Evolutionary conservation across 2,329 filamentous ascomycete species (phyloP), one percentile per base, ranked within the genome.

Genomic region (Xylariaceae sp.): DNA sequence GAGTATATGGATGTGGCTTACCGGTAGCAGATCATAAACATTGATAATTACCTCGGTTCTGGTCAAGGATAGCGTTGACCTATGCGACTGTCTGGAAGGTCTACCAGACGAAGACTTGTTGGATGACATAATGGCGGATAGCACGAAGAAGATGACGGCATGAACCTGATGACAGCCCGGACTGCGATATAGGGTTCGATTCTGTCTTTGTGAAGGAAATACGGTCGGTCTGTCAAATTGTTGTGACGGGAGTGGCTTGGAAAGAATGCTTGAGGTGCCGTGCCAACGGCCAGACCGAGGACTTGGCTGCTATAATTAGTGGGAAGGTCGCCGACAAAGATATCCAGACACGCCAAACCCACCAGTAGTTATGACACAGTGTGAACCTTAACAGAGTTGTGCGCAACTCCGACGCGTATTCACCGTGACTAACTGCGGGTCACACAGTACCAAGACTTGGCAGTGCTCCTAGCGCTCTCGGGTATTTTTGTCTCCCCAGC

Each of bases 11-110:
- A 27, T 26, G 19, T 19, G n/a, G 55, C 76, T 61, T 77, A 88
- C 85, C 40, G 87, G 85, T 12, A 91, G 75, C 6, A 91, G 75
- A 69, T 91, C 88, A 66, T 91, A 91, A 65, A 90, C 84, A 66
- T 91, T 84, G 66, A 91, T 90, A 47, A 81, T 73, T 58, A 91
- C 80, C 68, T 90, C 85, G 2, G 85, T 89, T 67, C 87, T 87
- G 62, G 85, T 83, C 26, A 88, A 72, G 12, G 86, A 87, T 46
- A 88, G 69, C 1, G 85, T 88, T 54, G 82, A 84, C 58, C 85
- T 75, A 67, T 88, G 86, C 45, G 72, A 69, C 55, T 59, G 67
- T 58, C 65, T 62, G 4, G 64, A 66, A 9, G 71, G 69, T 55
- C 69, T 70, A 53, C 67, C 64, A 45, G 70, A 68, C 51, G 71